phyloP scores from a whole-genome alignment of 495 filamentous ascomycete species.

The Xylona heveae region DNA sequence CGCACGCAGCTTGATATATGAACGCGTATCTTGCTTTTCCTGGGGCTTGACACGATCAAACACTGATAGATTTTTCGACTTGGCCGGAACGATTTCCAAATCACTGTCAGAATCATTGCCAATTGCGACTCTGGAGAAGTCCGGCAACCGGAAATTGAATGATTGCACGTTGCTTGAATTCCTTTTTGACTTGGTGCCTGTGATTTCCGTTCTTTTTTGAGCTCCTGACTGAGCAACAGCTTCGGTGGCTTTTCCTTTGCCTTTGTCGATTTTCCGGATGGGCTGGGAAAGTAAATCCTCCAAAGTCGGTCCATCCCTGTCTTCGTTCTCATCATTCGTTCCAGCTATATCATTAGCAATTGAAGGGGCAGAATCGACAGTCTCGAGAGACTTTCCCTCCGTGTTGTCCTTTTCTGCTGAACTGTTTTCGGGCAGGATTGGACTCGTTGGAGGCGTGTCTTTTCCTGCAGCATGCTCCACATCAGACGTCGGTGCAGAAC shows the following conservation, averaged over 20 bases:
- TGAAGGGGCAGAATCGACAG: slow-evolving; percentile 25
- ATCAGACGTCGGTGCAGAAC: slow-evolving; percentile 26
- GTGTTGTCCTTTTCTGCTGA: too few species aligned
- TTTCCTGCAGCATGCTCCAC: slow-evolving; percentile 20
- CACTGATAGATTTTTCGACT: slow-evolving; percentile 25
- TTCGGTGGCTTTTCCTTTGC: slow-evolving; percentile 13
- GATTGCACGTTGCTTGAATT: slow-evolving; percentile 4
- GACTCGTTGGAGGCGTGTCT: slow-evolving; percentile 25
- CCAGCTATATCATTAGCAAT: slow-evolving; percentile 11
- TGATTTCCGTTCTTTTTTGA: background rate
- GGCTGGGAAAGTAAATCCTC: slow-evolving; percentile 5
- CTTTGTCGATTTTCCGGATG: slow-evolving; percentile 7
- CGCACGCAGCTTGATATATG: slow-evolving; percentile 44
- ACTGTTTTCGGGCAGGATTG: slow-evolving; percentile 8
- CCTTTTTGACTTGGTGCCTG: background rate
- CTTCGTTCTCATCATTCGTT: slow-evolving; percentile 2
- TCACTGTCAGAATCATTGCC: slow-evolving; percentile 43
- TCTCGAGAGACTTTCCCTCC: too few species aligned
- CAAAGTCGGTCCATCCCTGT: slow-evolving; percentile 10
- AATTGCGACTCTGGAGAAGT: slow-evolving; percentile 1
- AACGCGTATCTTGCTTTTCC: slow-evolving; percentile 34
- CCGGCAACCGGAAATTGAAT: too few species aligned
- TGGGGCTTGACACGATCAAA: slow-evolving; percentile 47
- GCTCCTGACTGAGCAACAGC: background rate
- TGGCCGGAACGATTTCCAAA: slow-evolving; percentile 15